Evolutionary conservation across 208 protist genomes (phyloP).

Genomic region (Trypanosomatidae sp.): DNA sequence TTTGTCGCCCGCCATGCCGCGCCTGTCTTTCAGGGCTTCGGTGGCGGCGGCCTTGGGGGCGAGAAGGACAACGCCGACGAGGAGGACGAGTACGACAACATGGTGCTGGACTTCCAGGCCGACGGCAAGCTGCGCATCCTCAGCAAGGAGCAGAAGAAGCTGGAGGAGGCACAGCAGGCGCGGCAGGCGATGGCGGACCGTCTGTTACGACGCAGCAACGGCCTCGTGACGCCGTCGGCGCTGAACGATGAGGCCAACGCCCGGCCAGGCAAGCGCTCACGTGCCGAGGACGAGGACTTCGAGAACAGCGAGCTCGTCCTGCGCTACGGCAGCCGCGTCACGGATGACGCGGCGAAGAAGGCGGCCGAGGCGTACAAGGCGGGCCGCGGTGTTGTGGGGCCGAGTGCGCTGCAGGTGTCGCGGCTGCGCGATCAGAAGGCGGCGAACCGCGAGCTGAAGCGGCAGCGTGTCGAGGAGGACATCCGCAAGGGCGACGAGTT

Average conservation of each 20-base stretch:
- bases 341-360: constrained; percentile 45
- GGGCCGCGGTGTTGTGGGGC: constrained; percentile 22
- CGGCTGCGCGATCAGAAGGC: constrained; percentile 71
- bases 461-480: constrained; percentile 82
- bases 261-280: constrained; percentile 60
- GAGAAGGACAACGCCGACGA: constrained; percentile 17
- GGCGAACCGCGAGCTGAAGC: constrained; percentile 60
- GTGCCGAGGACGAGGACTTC: constrained; percentile 72
- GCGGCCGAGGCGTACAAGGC: constrained; percentile 28
- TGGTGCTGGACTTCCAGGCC: constrained; percentile 76
- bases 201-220: constrained; percentile 50
- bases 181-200: constrained; percentile 65
- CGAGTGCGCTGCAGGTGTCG: constrained; percentile 34
- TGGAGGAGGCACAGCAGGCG: constrained; percentile 45
- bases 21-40: constrained; percentile 29
- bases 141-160: constrained; percentile 63
- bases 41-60: constrained; percentile 12
- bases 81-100: constrained; percentile 67
- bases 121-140: constrained; percentile 86
- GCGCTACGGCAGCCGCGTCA: constrained; percentile 64
- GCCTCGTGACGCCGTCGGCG: constrained; percentile 41
- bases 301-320: constrained; percentile 82
- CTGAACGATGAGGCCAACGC: constrained; percentile 54
- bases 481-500: constrained; percentile 89
- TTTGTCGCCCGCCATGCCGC: constrained; percentile 67